A percentile compares a stretch with the other conserved stretches of the same genome.
Evolutionary conservation across 164 flowering plant species (phyloP).

Genomic region (Aristolochia californica): DNA sequence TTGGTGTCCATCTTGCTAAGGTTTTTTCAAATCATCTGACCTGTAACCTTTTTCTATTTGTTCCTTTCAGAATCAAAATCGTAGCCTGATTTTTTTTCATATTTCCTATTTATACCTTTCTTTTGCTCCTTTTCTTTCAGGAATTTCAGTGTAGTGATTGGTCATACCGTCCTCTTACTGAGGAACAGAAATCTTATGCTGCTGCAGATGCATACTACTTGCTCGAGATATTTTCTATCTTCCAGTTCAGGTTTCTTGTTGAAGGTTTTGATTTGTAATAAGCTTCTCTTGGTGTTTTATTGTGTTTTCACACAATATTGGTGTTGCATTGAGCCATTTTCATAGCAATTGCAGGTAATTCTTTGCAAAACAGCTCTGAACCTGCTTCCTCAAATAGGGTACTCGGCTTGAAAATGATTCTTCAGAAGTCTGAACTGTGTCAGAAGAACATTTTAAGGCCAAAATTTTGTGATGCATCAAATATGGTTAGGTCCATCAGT

Average conservation of each 20-base stretch:
- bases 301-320: not conserved
- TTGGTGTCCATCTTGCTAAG: constrained; percentile 71
- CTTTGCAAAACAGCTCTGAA: constrained; percentile 8
- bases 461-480: constrained; percentile 41
- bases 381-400: constrained; percentile 11
- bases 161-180: constrained; percentile 86
- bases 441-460: constrained; percentile 20
- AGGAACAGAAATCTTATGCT: constrained; percentile 80
- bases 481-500: constrained; percentile 31
- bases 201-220: constrained; percentile 87
- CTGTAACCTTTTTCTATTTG: not conserved
- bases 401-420: constrained; percentile 54
- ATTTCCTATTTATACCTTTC: not conserved
- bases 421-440: constrained; percentile 26
- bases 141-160: constrained; percentile 99
- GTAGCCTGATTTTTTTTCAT: not conserved
- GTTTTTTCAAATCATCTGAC: constrained; percentile 14
- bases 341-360: constrained; percentile 29
- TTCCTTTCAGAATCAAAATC: not conserved
- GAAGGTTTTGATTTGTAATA: constrained; percentile 40
- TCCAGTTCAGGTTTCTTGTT: constrained; percentile 31
- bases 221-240: constrained; percentile 55
- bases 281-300: not conserved
- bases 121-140: constrained; percentile 21
- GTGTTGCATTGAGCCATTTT: constrained; percentile 1